Base-by-base conservation (phyloP, 73 alveolate genomes). In the Effrenium voratum region DNA sequence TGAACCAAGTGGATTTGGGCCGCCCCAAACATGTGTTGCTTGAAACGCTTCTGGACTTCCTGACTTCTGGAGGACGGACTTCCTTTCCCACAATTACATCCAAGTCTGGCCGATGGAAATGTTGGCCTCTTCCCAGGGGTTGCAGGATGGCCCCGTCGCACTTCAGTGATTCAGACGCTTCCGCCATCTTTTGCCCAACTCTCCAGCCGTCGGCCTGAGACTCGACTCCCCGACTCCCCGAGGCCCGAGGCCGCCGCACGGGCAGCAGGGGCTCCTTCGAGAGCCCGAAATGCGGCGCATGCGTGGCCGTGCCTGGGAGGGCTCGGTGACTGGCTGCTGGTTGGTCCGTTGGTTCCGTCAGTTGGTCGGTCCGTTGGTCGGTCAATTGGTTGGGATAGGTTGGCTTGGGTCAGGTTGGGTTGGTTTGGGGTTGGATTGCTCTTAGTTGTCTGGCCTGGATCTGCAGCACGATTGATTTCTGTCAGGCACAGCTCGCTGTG, bases 181-280 rank as follows among this genome's bases (percentile, higher is more conserved):
- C 79, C 38, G 38, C 32, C 44, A 24, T 66, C 0, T 0, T 13
- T 19, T 41, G 15, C 32, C 22, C 22, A 41, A 24, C 0, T 66
- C 79, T 41, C 2, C 16, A 55, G 12, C 30, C 68, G 12, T 55
- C 68, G 22, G 30, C 12, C 68, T 55, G 22, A 55, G 22, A 55
- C 30, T 15, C 22, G 12, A 15, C 68, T 22, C 68, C 22, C 22
- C 22, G 12, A 12, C 49, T 6, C 45, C 34, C 82, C 6, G 47
- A 22, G 38, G 1, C 22, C 49, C 24, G 3, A 49, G 40, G 75
- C 2, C 46, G 75, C 16, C 28, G 32, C 95, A 88, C 30, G 72
- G 95, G 95, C 55, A 88, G 85, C 85, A 88, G 46, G 34, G 80
- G 85, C 72, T 88, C 95, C 95, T 88, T 88, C 40, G 86, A 70